Evolutionary conservation across 805 yeast genomes (phyloP).

Genomic region (Kuraishia borneana): DNA sequence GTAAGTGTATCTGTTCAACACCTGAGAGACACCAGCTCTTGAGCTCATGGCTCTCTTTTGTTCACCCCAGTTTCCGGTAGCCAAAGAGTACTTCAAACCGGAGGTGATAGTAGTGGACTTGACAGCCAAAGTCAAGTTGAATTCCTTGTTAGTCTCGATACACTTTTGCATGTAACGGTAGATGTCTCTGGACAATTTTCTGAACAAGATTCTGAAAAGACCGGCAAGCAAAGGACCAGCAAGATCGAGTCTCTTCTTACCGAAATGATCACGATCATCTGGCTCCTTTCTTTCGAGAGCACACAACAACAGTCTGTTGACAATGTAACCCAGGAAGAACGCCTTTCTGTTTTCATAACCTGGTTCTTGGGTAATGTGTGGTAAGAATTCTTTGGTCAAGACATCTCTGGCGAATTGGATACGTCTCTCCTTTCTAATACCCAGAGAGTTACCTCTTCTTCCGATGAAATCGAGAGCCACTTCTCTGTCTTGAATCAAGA

Average conservation of each 20-base stretch:
- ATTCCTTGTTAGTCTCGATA: constrained; percentile 95
- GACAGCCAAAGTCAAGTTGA: constrained; percentile 92
- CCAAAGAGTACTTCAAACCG: constrained; percentile 93
- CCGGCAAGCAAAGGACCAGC: constrained; percentile 97
- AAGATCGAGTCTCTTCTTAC: constrained; percentile 94
- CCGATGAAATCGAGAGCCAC: constrained; percentile 97
- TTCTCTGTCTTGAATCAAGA: constrained; percentile 95
- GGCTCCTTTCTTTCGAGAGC: constrained; percentile 96
- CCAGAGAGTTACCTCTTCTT: constrained; percentile 94
- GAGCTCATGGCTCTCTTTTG: constrained; percentile 98
- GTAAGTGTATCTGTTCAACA: constrained; percentile 92
- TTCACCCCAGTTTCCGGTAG: constrained; percentile 99
- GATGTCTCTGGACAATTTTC: constrained; percentile 91
- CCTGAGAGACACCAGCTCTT: constrained; percentile 99
- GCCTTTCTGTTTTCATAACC: constrained; percentile 97
- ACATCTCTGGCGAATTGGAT: constrained; percentile 96
- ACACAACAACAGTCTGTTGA: constrained; percentile 85
- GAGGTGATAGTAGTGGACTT: constrained; percentile 95
- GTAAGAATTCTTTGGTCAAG: constrained; percentile 89
- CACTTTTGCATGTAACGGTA: constrained; percentile 98
- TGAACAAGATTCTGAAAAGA: constrained; percentile 87
- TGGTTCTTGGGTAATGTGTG: constrained; percentile 94
- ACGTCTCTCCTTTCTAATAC: constrained; percentile 96
- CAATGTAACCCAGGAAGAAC: constrained; percentile 95
- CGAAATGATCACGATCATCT: constrained; percentile 99